Conservation (phyloP, 148 eudicot species). For the Nyssa sinensis region DNA sequence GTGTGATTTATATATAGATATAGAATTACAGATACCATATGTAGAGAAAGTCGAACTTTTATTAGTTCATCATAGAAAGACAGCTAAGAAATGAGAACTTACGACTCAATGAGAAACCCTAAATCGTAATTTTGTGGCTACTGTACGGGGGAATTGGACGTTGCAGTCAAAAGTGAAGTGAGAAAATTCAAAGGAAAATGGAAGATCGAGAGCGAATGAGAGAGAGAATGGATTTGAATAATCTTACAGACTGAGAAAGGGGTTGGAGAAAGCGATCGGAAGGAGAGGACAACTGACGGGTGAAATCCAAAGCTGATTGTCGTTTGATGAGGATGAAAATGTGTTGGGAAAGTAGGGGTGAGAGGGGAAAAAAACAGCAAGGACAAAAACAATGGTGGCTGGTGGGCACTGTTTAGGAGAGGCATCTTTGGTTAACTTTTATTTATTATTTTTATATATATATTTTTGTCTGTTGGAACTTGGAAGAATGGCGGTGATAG, state of each 20-base stretch:
- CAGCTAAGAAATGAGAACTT: neutral
- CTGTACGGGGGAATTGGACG: neutral
- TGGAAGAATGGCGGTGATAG: too few species aligned
- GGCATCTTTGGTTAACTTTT: neutral
- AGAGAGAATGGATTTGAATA: neutral
- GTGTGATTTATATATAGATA: too few species aligned
- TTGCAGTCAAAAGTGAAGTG: neutral
- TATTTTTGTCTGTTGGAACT: neutral
- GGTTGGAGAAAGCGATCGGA: constrained; percentile 1
- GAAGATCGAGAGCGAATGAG: too few species aligned
- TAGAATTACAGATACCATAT: too few species aligned
- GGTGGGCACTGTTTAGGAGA: neutral
- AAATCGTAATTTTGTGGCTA: neutral
- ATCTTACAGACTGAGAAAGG: neutral
- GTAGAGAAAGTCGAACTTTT: too few species aligned
- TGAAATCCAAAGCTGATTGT: neutral
- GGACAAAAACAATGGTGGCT: neutral
- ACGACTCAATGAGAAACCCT: neutral
- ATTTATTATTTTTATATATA: neutral
- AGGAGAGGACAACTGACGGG: neutral
- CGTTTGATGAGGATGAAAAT: constrained; percentile 6
- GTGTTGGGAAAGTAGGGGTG: constrained; percentile 7
- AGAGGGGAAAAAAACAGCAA: constrained; percentile 9
- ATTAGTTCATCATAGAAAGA: neutral
- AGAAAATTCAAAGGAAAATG: neutral